phyloP scores from a whole-genome alignment of 306 rosid species.

The Prinsepia uniflora region DNA sequence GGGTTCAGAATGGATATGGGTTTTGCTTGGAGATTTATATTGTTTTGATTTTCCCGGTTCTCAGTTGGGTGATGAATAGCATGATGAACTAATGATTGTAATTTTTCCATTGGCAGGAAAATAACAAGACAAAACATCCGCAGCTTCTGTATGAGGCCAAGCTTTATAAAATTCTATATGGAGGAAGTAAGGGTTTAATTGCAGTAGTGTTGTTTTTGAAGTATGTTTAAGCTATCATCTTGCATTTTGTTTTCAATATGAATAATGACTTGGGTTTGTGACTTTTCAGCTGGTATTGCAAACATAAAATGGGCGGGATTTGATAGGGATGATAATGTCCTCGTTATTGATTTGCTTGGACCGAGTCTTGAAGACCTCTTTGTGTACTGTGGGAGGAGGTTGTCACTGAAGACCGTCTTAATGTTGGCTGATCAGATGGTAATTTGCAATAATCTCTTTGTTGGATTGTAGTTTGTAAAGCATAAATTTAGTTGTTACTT shows the following conservation, averaged over 20 bases:
- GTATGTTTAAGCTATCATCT: not conserved
- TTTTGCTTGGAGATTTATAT: not conserved
- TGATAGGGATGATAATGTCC: slow-evolving; percentile 34
- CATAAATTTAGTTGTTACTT: not conserved
- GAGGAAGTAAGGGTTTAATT: slow-evolving; percentile 49
- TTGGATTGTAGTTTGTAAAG: not conserved
- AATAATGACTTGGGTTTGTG: not conserved
- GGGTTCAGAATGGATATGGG: not conserved
- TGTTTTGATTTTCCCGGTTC: not conserved
- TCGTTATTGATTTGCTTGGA: slow-evolving; percentile 36
- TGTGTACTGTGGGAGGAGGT: slow-evolving; percentile 35
- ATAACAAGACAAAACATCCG: slow-evolving; percentile 59
- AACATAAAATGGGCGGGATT: slow-evolving; percentile 31
- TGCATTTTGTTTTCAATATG: not conserved
- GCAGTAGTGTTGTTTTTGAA: not conserved
- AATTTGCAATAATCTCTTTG: not conserved
- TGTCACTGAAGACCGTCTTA: slow-evolving; percentile 33
- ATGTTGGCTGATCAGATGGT: slow-evolving; percentile 47
- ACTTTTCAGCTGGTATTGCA: slow-evolving; percentile 13
- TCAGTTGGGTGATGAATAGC: not conserved
- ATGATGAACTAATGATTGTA: not conserved
- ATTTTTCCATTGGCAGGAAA: slow-evolving; percentile 37
- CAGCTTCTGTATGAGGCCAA: slow-evolving; percentile 67
- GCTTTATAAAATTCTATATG: slow-evolving; percentile 52
- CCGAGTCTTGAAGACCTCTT: slow-evolving; percentile 39